phyloP scores from a whole-genome alignment of 202 grass and related monocot genomes.

The Eragrostis tef region DNA sequence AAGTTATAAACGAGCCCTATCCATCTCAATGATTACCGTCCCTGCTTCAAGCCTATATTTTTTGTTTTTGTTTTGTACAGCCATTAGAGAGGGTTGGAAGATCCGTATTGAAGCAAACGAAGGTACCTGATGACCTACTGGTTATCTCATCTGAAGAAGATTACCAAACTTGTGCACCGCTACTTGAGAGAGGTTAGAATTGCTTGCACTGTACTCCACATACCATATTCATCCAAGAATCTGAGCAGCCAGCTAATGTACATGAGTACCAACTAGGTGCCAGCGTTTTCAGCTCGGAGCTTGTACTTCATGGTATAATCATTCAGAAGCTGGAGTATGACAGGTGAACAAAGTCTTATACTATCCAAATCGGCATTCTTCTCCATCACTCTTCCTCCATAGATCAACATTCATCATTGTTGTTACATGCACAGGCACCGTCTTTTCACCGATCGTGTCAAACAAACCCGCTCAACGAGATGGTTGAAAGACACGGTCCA shows the following conservation, averaged over 20 bases:
- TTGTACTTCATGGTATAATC: constrained; percentile 82
- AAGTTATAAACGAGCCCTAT: no score
- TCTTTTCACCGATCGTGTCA: constrained; percentile 70
- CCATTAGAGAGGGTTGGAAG: constrained; percentile 82
- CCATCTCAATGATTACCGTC: constrained; percentile 11
- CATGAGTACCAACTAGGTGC: constrained; percentile 49
- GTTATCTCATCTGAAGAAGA: constrained; percentile 92
- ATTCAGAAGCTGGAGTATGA: constrained; percentile 84
- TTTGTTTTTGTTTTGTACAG: constrained; percentile 47
- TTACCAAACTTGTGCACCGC: constrained; percentile 57
- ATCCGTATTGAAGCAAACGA: constrained; percentile 65
- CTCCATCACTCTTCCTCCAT: not conserved
- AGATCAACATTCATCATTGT: constrained; percentile 8
- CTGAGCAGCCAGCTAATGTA: constrained; percentile 28
- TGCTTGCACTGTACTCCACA: not conserved
- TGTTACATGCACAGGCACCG: constrained; percentile 52
- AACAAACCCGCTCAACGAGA: constrained; percentile 58
- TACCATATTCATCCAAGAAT: constrained; percentile 16
- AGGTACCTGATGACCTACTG: constrained; percentile 76
- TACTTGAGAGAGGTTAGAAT: constrained; percentile 80
- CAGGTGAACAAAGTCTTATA: constrained; percentile 54
- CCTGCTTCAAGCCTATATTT: not conserved
- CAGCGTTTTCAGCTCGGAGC: constrained; percentile 62
- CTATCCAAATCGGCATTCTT: not conserved
- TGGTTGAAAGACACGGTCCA: constrained; percentile 57